Evolutionary conservation across 257 asterid genomes (phyloP), one percentile per base, ranked within the genome.

Genomic region (Scutellaria minor): DNA sequence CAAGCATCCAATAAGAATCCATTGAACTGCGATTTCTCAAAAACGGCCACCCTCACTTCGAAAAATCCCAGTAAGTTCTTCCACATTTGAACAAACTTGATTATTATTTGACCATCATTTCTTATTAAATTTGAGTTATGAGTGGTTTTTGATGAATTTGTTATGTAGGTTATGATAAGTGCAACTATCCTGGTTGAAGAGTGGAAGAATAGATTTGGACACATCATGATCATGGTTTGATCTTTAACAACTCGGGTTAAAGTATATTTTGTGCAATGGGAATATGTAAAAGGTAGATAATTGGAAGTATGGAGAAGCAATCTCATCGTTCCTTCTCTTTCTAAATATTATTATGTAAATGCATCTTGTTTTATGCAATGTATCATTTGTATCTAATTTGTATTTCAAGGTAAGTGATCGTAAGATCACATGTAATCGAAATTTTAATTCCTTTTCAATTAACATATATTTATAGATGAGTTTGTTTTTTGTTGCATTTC

Each of bases 11-110:
- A 47, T 40, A 80, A 67, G 62, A 72, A 77, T 76, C 85, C 87
- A 10, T 64, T 14, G 78, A 56, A 61, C 12, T 87, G 96, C 55
- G 88, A 87, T 75, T 87, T 87, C 81, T 75, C 84, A 7, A 80
- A 82, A 47, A 72, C 86, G 0, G 93, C 89, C 62, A 76, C 75
- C 11, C 76, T 86, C 68, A 76, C 96, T 1, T 78, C 88, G 11
- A 53, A 75, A 0, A 79, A 84, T 77, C 92, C 81, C 13, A 85
- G 91, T 89, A 84, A 83, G 85, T 70, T 53, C 5, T 37, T 37
- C 20, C 12, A 53, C 4, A 9, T 24, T 27, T 66, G 4, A 31
- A 4, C 4, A 14, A 13, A 0, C 31, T 20, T 12, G 7, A 3
- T 46, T 20, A 10, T 6, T 22, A 2, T 27, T 66, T 3, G 2